Conservation (phyloP, 1,284 basidiomycete genomes). For the Moesziomyces globuligerus region DNA sequence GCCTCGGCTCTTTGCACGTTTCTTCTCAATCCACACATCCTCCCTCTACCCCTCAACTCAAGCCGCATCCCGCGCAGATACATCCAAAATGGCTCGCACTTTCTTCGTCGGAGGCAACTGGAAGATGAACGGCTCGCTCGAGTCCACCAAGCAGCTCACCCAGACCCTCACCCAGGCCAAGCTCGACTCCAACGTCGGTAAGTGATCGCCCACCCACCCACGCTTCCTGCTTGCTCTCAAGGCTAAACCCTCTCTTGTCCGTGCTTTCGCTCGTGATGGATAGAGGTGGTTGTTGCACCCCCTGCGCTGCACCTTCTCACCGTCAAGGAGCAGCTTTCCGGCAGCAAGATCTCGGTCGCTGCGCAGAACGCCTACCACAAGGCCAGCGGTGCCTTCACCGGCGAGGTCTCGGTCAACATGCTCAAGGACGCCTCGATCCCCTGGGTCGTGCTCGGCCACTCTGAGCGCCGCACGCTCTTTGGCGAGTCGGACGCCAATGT, state of each 20-base stretch:
- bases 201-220: constrained; percentile 16
- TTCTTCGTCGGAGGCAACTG: constrained; percentile 66
- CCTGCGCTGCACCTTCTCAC: constrained; percentile 62
- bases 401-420: constrained; percentile 71
- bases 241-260: no score
- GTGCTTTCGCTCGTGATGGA: not conserved
- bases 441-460: constrained; percentile 97
- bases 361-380: constrained; percentile 94
- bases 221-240: not conserved
- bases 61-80: not conserved
- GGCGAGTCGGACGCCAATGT: constrained; percentile 85
- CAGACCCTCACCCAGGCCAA: constrained; percentile 54
- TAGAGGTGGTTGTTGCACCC: constrained; percentile 66
- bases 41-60: not conserved
- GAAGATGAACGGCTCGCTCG: constrained; percentile 68
- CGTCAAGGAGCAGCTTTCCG: constrained; percentile 56
- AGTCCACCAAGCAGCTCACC: constrained; percentile 62
- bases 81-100: constrained; percentile 54
- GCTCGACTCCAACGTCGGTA: constrained; percentile 61
- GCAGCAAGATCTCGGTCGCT: constrained; percentile 71
- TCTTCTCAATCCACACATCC: constrained; percentile 8
- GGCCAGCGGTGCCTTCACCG: constrained; percentile 89
- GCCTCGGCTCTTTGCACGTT: constrained; percentile 7
- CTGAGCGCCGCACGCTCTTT: constrained; percentile 93
- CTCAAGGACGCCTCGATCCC: constrained; percentile 85